Evolutionary conservation across 768 basidiomycete genomes (phyloP), one percentile per base, ranked within the genome.

Genomic region (Artomyces pyxidatus): DNA sequence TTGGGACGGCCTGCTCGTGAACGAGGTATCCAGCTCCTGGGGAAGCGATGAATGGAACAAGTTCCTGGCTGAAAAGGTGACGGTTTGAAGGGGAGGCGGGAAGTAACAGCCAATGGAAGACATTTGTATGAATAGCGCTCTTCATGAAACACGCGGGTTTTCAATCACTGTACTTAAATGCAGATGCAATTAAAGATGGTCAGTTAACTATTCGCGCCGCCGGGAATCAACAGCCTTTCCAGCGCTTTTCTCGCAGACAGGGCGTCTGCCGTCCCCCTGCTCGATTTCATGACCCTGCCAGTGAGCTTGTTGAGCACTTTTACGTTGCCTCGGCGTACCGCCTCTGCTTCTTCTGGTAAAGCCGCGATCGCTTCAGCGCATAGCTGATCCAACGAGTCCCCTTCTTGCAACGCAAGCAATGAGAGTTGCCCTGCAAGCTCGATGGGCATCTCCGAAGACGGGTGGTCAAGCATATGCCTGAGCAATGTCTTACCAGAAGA

Each of bases 271-370:
- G 79, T 75, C 14, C 95, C 95, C 50, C 78, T 71, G 54, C 81
- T 88, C 43, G 76, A 64, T 64, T 81, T 84, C 88, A 97, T 93
- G 25, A 95, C 88, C 57, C 78, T 73, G 0, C 93, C 93, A 1
- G 94, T 72, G 38, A 97, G 72, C 52, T 84, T 83, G 68, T 87
- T 87, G 32, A 93, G 55, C 5, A 89, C 89, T 51, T 83, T 85
- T n/a, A 65, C 66, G 46, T 85, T 84, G 0, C 94, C 93, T 16
- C 69, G 68, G 14, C 75, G 75, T 32, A 85, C 74, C 16, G 80
- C 83, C 4, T 73, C 72, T 2, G 75, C 81, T 59, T 91, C 87
- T 35, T 71, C 66, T 0, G 89, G 88, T 39, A 88, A 69, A 1
- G 72, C 73, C 10, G 66, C 63, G 26, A 96, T 81, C 1, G 83